Conservation (phyloP, 1,284 basidiomycete genomes). For the Volvariella surrecta region DNA sequence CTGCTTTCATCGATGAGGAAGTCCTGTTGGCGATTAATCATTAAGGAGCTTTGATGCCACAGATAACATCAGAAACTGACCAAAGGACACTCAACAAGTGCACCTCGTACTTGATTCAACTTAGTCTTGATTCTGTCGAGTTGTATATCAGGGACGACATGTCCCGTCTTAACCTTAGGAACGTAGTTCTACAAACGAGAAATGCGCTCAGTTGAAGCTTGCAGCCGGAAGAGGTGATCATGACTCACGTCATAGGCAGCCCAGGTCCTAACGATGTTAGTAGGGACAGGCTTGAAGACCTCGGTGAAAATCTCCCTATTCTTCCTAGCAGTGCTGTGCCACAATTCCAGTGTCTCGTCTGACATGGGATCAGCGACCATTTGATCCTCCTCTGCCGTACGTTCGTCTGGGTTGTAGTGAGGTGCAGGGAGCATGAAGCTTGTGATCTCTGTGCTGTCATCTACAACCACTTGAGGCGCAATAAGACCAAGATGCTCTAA, state of each 20-base stretch:
- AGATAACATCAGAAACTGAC: constrained; percentile 37
- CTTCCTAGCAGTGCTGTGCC: constrained; percentile 65
- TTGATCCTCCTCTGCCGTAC: constrained; percentile 45
- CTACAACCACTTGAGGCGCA: constrained; percentile 40
- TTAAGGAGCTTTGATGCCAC: not conserved
- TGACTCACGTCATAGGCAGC: constrained; percentile 62
- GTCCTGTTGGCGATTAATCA: constrained; percentile 34
- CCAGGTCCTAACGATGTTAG: constrained; percentile 74
- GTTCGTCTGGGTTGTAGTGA: constrained; percentile 59
- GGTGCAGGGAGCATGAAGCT: constrained; percentile 80
- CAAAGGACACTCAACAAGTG: constrained; percentile 71
- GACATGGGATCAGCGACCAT: constrained; percentile 77
- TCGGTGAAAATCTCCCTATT: constrained; percentile 81
- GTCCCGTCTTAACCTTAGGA: constrained; percentile 73
- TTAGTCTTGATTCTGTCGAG: constrained; percentile 67
- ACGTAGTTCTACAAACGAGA: constrained; percentile 44
- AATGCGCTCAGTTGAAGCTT: constrained; percentile 1
- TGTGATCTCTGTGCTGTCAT: constrained; percentile 32
- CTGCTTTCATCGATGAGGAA: constrained; percentile 76
- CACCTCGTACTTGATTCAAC: constrained; percentile 61
- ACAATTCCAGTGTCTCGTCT: constrained; percentile 50
- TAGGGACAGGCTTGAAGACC: constrained; percentile 77
- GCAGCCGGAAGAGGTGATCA: constrained; percentile 11
- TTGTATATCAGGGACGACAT: constrained; percentile 63
- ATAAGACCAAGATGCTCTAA: constrained; percentile 89